Evolutionary conservation across 1,139 yeast species (phyloP).

Genomic region (Scheffersomyces lignicola): DNA sequence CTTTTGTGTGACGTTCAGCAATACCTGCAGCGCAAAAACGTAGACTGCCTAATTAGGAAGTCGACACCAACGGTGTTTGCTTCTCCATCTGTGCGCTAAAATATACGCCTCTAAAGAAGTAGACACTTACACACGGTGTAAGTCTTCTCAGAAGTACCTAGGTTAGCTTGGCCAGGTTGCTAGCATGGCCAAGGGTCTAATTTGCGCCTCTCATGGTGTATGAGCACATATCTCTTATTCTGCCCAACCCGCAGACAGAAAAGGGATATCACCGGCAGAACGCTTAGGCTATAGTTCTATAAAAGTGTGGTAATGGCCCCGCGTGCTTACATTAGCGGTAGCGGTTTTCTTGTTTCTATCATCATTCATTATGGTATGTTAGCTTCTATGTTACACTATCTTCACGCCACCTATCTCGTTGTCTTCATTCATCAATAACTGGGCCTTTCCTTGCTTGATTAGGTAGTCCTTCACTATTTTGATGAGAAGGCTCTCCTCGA

Average conservation of each 20-base stretch:
- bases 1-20: conserved; percentile 4
- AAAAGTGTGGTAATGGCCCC: too few species aligned
- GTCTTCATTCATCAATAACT: conserved; percentile 58
- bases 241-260: too few species aligned
- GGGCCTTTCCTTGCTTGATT: conserved; percentile 68
- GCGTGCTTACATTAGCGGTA: too few species aligned
- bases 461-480: conserved; percentile 55
- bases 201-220: too few species aligned
- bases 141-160: conserved; percentile 9
- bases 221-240: too few species aligned
- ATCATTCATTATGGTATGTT: neutral
- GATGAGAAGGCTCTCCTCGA: conserved; percentile 60
- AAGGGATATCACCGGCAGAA: too few species aligned
- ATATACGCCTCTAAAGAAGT: conserved; percentile 23
- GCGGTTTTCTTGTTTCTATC: too few species aligned
- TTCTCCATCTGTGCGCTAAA: conserved; percentile 17
- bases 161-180: too few species aligned
- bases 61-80: neutral
- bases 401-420: conserved; percentile 68
- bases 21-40: too few species aligned
- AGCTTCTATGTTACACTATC: conserved; percentile 32
- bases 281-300: too few species aligned
- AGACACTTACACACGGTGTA: neutral
- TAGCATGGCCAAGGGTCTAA: too few species aligned
- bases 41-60: conserved; percentile 29